A percentile compares a stretch with the other conserved stretches of the same genome.
These are phyloP conservation scores for Alternaria arborescens DNA, from an alignment of 2,329 filamentous ascomycete species.

Conservation along the genomic window DNA sequence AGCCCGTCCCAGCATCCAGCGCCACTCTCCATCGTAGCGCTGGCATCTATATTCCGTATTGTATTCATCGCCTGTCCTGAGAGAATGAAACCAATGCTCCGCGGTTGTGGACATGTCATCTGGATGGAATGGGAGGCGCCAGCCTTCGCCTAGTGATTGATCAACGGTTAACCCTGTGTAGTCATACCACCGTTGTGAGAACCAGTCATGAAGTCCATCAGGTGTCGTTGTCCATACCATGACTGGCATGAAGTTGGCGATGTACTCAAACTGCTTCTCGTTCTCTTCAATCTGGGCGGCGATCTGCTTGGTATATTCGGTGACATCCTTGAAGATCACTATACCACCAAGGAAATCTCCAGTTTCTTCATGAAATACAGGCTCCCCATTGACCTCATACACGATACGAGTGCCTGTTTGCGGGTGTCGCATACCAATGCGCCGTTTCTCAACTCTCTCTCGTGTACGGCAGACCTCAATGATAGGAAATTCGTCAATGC, in stretches of 20 bases:
- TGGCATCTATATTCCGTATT: constrained; percentile 75
- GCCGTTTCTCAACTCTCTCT: constrained; percentile 65
- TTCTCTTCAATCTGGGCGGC: constrained; percentile 74
- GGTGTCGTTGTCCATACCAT: constrained; percentile 76
- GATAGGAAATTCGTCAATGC: constrained; percentile 71
- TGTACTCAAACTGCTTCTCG: constrained; percentile 76
- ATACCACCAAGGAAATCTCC: constrained; percentile 78
- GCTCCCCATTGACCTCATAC: constrained; percentile 73
- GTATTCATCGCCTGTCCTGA: constrained; percentile 72
- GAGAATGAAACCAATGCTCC: constrained; percentile 67
- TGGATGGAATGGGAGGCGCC: constrained; percentile 72
- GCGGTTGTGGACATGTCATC: constrained; percentile 70
- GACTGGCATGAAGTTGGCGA: constrained; percentile 70
- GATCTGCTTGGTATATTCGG: constrained; percentile 73
- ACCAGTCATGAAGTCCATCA: constrained; percentile 75
- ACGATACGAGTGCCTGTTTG: constrained; percentile 62
- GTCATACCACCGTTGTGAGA: constrained; percentile 79
- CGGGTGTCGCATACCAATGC: constrained; percentile 68
- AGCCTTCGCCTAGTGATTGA: constrained; percentile 69
- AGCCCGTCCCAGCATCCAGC: constrained; percentile 81
- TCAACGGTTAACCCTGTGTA: constrained; percentile 73
- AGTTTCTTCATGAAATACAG: constrained; percentile 70
- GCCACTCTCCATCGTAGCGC: constrained; percentile 72
- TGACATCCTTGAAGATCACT: constrained; percentile 76
- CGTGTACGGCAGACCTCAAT: constrained; percentile 69